phyloP scores from a whole-genome alignment of 257 asterid genomes.

The Solanum bulbocastanum region DNA sequence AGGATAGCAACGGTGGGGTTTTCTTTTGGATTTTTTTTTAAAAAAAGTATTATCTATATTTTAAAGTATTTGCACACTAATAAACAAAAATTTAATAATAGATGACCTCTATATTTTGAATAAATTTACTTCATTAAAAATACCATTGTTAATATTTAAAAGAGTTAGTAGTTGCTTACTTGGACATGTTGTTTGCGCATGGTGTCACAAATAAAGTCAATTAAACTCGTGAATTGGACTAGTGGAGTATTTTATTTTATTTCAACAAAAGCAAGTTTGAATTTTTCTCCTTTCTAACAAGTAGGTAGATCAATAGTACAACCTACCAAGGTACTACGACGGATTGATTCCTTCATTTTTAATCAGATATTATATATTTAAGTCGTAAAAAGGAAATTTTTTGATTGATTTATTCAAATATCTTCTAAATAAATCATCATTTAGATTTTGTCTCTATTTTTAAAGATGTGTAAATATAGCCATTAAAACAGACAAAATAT shows the following conservation, averaged over 20 bases:
- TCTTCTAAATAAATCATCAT: not conserved
- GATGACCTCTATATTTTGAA: too few species aligned
- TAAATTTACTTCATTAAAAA: not conserved
- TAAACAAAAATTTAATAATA: not conserved
- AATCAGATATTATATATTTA: fast-evolving
- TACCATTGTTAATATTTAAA: not conserved
- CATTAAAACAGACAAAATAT: fast-evolving
- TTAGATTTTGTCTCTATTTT: not conserved
- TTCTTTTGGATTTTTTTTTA: too few species aligned
- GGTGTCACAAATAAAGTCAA: not conserved
- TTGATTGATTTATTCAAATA: not conserved
- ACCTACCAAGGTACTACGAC: not conserved
- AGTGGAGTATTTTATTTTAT: not conserved
- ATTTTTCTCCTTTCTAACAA: not conserved
- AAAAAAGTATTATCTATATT: too few species aligned
- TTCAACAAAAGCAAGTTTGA: not conserved
- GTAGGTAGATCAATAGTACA: not conserved
- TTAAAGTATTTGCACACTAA: not conserved
- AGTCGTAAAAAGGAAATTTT: not conserved
- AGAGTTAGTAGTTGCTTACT: not conserved
- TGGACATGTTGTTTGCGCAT: not conserved
- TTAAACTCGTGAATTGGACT: not conserved
- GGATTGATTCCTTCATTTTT: not conserved
- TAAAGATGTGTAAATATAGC: fast-evolving
- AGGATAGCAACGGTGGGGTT: too few species aligned